phyloP scores from a whole-genome alignment of 352 stramenopile species.

The Pythium plurisporium region DNA sequence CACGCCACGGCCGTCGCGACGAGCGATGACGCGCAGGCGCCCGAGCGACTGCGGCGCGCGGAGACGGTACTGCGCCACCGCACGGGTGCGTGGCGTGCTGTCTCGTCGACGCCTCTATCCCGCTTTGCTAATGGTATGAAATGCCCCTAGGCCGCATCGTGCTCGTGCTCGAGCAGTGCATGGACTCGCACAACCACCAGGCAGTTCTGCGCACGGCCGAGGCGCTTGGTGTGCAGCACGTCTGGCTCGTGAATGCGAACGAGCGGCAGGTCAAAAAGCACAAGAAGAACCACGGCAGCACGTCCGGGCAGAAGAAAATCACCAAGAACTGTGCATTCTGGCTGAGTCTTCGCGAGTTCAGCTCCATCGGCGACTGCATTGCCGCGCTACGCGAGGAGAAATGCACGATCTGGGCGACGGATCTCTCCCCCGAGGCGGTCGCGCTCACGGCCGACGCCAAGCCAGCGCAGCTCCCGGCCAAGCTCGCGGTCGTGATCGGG shows the following conservation, averaged over 20 bases:
- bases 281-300: slow-evolving; percentile 41
- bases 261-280: slow-evolving; percentile 63
- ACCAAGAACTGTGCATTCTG: slow-evolving; percentile 79
- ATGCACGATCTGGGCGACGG: slow-evolving; percentile 89
- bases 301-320: slow-evolving; percentile 51
- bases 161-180: slow-evolving; percentile 75
- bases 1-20: neutral
- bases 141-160: slow-evolving; percentile 40
- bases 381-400: slow-evolving; percentile 47
- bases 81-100: slow-evolving; percentile 26
- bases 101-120: neutral
- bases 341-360: slow-evolving; percentile 86
- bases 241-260: slow-evolving; percentile 79
- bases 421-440: slow-evolving; percentile 77
- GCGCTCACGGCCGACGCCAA: slow-evolving; percentile 34
- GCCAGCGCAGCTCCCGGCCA: slow-evolving; percentile 66
- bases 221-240: slow-evolving; percentile 91
- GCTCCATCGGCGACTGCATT: slow-evolving; percentile 78
- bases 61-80: slow-evolving; percentile 64
- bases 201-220: slow-evolving; percentile 91
- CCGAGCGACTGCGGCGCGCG: slow-evolving; percentile 57
- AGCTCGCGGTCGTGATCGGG: slow-evolving; percentile 91
- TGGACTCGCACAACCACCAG: slow-evolving; percentile 86
- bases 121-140: too few species aligned
- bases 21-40: slow-evolving; percentile 18